These are phyloP conservation scores for Fusarium nematophilum DNA, from an alignment of 2,329 filamentous ascomycete genomes.

Conservation along the genomic window DNA sequence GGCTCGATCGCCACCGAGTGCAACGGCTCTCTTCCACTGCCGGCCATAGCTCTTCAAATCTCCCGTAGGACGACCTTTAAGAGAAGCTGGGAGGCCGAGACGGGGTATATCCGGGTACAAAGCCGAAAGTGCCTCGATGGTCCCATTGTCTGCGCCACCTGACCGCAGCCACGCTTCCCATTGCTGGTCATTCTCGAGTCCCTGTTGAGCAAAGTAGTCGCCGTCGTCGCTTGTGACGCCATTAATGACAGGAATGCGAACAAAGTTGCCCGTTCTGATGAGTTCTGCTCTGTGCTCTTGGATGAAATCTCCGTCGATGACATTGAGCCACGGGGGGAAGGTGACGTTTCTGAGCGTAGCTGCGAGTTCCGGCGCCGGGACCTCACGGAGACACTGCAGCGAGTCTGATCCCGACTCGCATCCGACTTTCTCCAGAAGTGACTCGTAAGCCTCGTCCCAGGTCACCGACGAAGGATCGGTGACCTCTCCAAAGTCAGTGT, in stretches of 20 bases:
- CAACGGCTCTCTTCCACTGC: slow-evolving; percentile 29
- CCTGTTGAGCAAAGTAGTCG: slow-evolving; percentile 23
- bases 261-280: slow-evolving; percentile 16
- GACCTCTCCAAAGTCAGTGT: slow-evolving; percentile 16
- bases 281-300: slow-evolving; percentile 20
- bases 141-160: slow-evolving; percentile 15
- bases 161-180: slow-evolving; percentile 20
- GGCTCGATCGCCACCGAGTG: slow-evolving; percentile 23
- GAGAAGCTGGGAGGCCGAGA: slow-evolving; percentile 9
- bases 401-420: slow-evolving; percentile 2
- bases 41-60: slow-evolving; percentile 8
- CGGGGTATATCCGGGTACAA: slow-evolving; percentile 27
- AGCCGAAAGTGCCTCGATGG: slow-evolving; percentile 11
- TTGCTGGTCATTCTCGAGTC: slow-evolving; percentile 20
- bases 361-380: slow-evolving; percentile 21
- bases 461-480: neutral
- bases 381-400: slow-evolving; percentile 21
- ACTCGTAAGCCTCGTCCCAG: slow-evolving; percentile 19
- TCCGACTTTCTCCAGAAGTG: neutral
- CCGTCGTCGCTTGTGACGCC: slow-evolving; percentile 17
- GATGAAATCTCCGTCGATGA: slow-evolving; percentile 25
- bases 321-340: slow-evolving; percentile 28
- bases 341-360: slow-evolving; percentile 17
- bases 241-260: slow-evolving; percentile 14
- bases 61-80: slow-evolving; percentile 8